Evolutionary conservation across 306 rosid genomes (phyloP), one percentile per base, ranked within the genome.

Genomic region (Medicago arabica): DNA sequence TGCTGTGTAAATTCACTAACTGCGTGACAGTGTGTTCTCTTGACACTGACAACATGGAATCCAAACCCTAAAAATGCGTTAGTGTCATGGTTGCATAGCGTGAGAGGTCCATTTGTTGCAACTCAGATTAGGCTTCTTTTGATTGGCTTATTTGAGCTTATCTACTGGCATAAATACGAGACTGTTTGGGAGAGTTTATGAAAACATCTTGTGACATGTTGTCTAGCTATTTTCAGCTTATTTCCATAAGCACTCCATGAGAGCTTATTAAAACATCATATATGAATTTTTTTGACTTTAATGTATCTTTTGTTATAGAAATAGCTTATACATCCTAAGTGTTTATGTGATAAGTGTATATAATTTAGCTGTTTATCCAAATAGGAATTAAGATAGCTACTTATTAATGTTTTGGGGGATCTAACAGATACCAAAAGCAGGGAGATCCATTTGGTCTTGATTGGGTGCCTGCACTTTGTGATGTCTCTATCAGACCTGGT

Each of bases 391-490:
- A 23, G 39, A 58, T 58, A 12, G 39, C 39, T 59, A 44, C 50
- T 71, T 39, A 71, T 72, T 65, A 74, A 34, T 71, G n/a, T 46
- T 77, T 72, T 83, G 67, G 49, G 46, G 39, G 54, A 25, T 83
- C 10, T 14, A 78, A 72, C 95, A 94, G 98, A 82, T 94, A 94
- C 70, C 25, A 71, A 9, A 34, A 5, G 28, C 69, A 67, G 55
- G 98, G 97, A 79, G 98, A 94, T 51, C 97, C 89, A 41, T 28
- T 15, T 23, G 97, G 98, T 72, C 84, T 66, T 39, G 96, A 88
- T 36, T 94, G 98, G 98, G 73, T 90, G 49, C 98, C 98, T 5
- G 87, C 92, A 18, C 82, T 85, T 74, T 94, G 98, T 79, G 98
- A 94, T 78, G 89, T 92, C 81, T 94, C 98, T 18, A 89, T 94